Evolutionary conservation across 371 early-diverging fungal species (phyloP), one percentile per base, ranked within the genome.

Genomic region (Mucor circinelloides): DNA sequence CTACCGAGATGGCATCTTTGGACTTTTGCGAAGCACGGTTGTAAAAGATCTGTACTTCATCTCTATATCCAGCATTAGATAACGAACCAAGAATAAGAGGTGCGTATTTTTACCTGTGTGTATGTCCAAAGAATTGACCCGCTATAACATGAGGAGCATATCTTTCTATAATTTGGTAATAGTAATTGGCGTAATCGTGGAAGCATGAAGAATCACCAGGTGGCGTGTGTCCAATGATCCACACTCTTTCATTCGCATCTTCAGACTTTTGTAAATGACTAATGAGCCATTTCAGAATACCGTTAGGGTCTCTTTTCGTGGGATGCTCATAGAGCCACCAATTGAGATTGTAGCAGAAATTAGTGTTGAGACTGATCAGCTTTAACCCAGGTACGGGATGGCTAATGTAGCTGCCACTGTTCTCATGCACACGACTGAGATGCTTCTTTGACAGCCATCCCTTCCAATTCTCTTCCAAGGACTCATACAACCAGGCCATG

Each of bases 101-200:
- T 21, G 23, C 5, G 27, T 32, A 10, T 21, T 48, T 66, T 63
- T 73, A 80, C 83, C 72, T 76, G 69, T 88, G 88, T 25, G 84
- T 82, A 56, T 88, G 88, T 15, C 88, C 88, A 77, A 83, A 88
- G 73, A 88, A 88, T 66, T 88, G 88, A 19, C 74, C 85, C 7
- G 85, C 79, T 72, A 88, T 84, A 23, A 88, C 84, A 63, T 88
- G 86, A 17, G 86, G 85, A 6, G 86, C 74, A 50, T 88, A 88
- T 8, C 88, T 77, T 36, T 85, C 85, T 25, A 88, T 71, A 52
- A 84, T 83, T 59, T 86, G 88, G 62, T 84, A 78, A 74, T 84
- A 88, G 27, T 85, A 82, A 21, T 80, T 80, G 6, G 85, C 84
- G 64, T 84, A 86, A 64, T 85, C 85, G 70, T 84, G 85, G 71